phyloP scores from a whole-genome alignment of 495 filamentous ascomycete genomes.

The Penicillium dipodomyicola region DNA sequence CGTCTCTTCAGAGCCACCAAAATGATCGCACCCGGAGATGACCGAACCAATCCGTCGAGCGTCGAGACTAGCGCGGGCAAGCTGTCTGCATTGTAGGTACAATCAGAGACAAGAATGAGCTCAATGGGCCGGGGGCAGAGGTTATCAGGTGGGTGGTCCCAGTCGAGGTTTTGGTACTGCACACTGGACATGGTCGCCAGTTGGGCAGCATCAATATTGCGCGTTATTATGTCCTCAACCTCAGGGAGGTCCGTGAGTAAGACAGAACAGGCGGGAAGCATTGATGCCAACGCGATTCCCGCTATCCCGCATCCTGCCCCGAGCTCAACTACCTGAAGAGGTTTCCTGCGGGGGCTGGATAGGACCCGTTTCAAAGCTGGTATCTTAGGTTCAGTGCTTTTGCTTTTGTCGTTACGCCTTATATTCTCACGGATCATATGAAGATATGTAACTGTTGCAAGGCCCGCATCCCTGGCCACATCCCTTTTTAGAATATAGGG shows the following conservation, averaged over 20 bases:
- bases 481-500: constrained; percentile 12
- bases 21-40: constrained; percentile 54
- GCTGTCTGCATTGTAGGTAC: constrained; percentile 90
- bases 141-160: constrained; percentile 56
- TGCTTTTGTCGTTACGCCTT: constrained; percentile 20
- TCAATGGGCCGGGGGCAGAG: constrained; percentile 53
- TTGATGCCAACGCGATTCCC: constrained; percentile 67
- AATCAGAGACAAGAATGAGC: constrained; percentile 81
- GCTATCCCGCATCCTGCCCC: constrained; percentile 85
- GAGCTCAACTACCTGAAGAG: constrained; percentile 67
- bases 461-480: constrained; percentile 62
- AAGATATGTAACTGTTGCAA: constrained; percentile 54
- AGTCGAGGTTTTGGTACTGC: constrained; percentile 68
- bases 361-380: constrained; percentile 32
- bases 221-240: constrained; percentile 61
- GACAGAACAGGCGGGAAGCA: constrained; percentile 54
- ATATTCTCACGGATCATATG: neutral
- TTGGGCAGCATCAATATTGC: constrained; percentile 52
- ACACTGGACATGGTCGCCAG: constrained; percentile 37
- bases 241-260: constrained; percentile 82
- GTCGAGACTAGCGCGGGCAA: constrained; percentile 72
- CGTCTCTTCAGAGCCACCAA: constrained; percentile 80
- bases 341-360: constrained; percentile 19
- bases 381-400: constrained; percentile 15
- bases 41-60: constrained; percentile 53